A percentile compares a stretch with the other conserved stretches of the same genome.
phyloP scores from a whole-genome alignment of 495 filamentous ascomycete genomes.

The Penicillium parvum region DNA sequence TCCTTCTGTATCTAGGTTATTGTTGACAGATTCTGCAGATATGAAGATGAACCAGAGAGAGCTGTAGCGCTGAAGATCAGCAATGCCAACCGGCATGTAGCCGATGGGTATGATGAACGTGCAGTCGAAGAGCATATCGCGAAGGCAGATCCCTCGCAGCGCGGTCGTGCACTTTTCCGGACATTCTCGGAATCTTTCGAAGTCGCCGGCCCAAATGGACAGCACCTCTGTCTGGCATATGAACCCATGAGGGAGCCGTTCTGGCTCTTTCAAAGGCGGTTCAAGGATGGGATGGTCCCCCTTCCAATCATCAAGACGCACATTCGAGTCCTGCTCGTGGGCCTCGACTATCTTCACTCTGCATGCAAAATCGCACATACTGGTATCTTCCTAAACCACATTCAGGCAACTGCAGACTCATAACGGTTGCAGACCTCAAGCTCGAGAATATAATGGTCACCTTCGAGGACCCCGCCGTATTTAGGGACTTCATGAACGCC shows the following conservation, averaged over 20 bases:
- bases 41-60: conserved; percentile 30
- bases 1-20: conserved; percentile 16
- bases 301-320: conserved; percentile 35
- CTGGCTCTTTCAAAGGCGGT: conserved; percentile 33
- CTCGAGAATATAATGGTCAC: conserved; percentile 44
- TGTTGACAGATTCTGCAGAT: conserved; percentile 31
- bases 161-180: conserved; percentile 27
- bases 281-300: conserved; percentile 27
- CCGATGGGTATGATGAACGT: conserved; percentile 38
- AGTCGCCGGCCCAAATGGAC: conserved; percentile 9
- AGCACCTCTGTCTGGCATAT: conserved; percentile 37
- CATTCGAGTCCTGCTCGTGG: conserved; percentile 35
- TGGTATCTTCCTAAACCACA: conserved; percentile 28
- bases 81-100: conserved; percentile 26
- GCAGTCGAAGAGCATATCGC: conserved; percentile 29
- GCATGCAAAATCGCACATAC: conserved; percentile 36
- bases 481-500: conserved; percentile 36
- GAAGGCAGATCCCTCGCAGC: conserved; percentile 28
- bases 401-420: conserved; percentile 13
- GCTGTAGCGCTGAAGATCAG: conserved; percentile 41
- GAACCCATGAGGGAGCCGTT: conserved; percentile 35
- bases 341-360: conserved; percentile 43
- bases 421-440: conserved; percentile 46
- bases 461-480: conserved; percentile 40
- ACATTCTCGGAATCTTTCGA: conserved; percentile 28